A percentile compares a stretch with the other conserved stretches of the same genome.
Conservation (phyloP, 2,329 filamentous ascomycete genomes). For the Aureobasidium musti region DNA sequence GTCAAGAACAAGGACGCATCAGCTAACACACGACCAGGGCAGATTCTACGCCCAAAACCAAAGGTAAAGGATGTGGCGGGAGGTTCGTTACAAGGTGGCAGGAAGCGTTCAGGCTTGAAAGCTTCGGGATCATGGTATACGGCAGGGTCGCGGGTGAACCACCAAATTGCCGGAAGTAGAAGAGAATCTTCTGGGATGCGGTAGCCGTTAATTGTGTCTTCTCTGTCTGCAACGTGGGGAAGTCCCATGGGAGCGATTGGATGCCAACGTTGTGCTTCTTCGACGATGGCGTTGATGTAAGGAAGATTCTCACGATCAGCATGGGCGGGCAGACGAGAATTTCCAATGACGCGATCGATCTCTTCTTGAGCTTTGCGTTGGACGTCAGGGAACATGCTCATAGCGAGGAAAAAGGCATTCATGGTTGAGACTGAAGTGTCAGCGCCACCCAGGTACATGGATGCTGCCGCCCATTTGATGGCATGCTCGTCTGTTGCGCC, state of each 20-base stretch:
- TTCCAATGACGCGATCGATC: constrained; percentile 47
- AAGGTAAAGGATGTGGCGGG: constrained; percentile 32
- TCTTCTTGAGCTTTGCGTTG: constrained; percentile 37
- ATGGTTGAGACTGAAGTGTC: constrained; percentile 40
- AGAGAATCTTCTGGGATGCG: constrained; percentile 47
- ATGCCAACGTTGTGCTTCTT: constrained; percentile 43
- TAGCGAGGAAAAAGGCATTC: constrained; percentile 27
- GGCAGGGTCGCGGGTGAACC: constrained; percentile 42
- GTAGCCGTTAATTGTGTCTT: constrained; percentile 44
- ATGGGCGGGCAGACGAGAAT: constrained; percentile 51
- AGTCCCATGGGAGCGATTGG: constrained; percentile 40
- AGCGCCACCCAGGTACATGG: constrained; percentile 48
- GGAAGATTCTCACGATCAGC: constrained; percentile 33
- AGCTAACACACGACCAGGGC: constrained; percentile 38
- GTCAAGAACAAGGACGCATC: constrained; percentile 47
- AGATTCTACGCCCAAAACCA: constrained; percentile 34
- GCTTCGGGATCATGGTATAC: constrained; percentile 35
- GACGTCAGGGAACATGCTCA: constrained; percentile 36
- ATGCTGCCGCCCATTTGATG: constrained; percentile 48
- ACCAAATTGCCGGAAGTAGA: constrained; percentile 46
- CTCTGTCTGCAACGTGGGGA: constrained; percentile 39
- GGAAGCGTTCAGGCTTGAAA: constrained; percentile 51
- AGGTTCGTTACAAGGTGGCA: constrained; percentile 37
- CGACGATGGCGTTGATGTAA: constrained; percentile 41
- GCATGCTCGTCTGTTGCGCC: constrained; percentile 38